Evolutionary conservation across 2,329 filamentous ascomycete species (phyloP).

Genomic region (Trichoderma sp.): DNA sequence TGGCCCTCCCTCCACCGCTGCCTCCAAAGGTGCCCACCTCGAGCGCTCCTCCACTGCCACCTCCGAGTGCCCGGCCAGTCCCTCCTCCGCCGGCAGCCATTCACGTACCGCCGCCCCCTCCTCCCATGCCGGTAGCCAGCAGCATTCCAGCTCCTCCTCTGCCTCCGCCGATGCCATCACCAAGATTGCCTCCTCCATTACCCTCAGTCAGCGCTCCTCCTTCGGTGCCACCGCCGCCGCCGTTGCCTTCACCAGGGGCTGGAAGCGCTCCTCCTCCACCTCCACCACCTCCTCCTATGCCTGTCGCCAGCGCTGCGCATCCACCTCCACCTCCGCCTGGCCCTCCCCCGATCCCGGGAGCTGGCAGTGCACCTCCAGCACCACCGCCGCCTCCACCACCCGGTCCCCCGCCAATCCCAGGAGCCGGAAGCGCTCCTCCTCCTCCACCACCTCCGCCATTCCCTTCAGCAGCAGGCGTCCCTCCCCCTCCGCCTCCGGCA

Average conservation of each 20-base stretch:
- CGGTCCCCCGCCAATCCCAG: slow-evolving; percentile 49
- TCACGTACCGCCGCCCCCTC: slow-evolving; percentile 34
- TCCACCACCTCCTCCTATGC: slow-evolving; percentile 23
- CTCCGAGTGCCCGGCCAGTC: slow-evolving; percentile 52
- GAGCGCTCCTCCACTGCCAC: slow-evolving; percentile 52
- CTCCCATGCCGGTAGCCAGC: slow-evolving; percentile 35
- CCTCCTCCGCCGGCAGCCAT: slow-evolving; percentile 52
- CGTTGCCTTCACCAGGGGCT: slow-evolving; percentile 35
- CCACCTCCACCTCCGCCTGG: slow-evolving; percentile 23
- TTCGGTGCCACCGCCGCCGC: slow-evolving; percentile 41
- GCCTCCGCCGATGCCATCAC: slow-evolving; percentile 43
- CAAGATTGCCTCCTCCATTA: slow-evolving; percentile 43
- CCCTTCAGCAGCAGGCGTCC: slow-evolving; percentile 36
- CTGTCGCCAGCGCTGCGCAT: slow-evolving; percentile 5
- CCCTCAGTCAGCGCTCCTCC: slow-evolving; percentile 34
- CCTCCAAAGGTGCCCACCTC: slow-evolving; percentile 51
- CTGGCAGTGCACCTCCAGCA: slow-evolving; percentile 44
- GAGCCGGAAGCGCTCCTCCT: slow-evolving; percentile 34
- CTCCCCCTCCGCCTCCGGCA: slow-evolving; percentile 45
- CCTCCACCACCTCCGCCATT: slow-evolving; percentile 43
- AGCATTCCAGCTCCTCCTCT: slow-evolving; percentile 48
- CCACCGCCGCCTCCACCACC: slow-evolving; percentile 40
- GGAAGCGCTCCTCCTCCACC: slow-evolving; percentile 22
- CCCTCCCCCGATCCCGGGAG: slow-evolving; percentile 27
- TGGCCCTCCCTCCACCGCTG: slow-evolving; percentile 42